phyloP scores from a whole-genome alignment of 2,329 filamentous ascomycete genomes.

The Teratosphaeria destructans region DNA sequence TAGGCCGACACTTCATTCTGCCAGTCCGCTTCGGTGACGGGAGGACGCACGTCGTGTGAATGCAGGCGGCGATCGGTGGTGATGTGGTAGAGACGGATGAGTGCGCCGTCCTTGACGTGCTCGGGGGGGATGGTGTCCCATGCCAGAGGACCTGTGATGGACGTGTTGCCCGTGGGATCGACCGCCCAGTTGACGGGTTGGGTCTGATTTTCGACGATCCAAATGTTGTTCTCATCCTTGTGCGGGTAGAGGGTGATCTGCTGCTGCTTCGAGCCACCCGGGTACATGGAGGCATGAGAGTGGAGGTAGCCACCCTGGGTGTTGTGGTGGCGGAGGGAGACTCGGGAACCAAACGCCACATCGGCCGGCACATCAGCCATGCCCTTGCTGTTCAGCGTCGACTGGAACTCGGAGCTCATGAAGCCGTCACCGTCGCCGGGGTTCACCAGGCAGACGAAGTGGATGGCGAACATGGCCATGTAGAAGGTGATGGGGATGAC shows the following conservation, averaged over 20 bases:
- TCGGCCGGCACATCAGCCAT: slow-evolving; percentile 95
- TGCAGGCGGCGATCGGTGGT: slow-evolving; percentile 82
- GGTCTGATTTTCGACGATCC: slow-evolving; percentile 90
- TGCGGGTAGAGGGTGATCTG: slow-evolving; percentile 97
- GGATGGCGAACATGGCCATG: slow-evolving; percentile 92
- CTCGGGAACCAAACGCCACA: slow-evolving; percentile 76
- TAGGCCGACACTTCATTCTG: slow-evolving; percentile 61
- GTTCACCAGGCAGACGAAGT: slow-evolving; percentile 87
- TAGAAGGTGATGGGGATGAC: slow-evolving; percentile 84
- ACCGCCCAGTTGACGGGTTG: slow-evolving; percentile 56
- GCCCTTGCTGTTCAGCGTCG: slow-evolving; percentile 87
- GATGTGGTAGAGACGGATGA: slow-evolving; percentile 74
- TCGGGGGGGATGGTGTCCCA: slow-evolving; percentile 61
- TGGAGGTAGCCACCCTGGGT: slow-evolving; percentile 97
- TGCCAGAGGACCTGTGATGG: slow-evolving; percentile 68
- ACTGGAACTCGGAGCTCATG: slow-evolving; percentile 99
- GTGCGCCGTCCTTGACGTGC: slow-evolving; percentile 67
- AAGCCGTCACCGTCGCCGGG: slow-evolving; percentile 96
- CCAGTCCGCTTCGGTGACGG: slow-evolving; percentile 68
- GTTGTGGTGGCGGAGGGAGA: slow-evolving; percentile 85
- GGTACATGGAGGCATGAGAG: slow-evolving; percentile 96
- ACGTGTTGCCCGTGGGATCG: slow-evolving; percentile 45
- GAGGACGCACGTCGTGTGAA: slow-evolving; percentile 85
- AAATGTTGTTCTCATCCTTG: slow-evolving; percentile 97
- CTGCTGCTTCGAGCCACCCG: slow-evolving; percentile 93